Evolutionary conservation across 345 rosid genomes (phyloP).

Genomic region (Eucalyptus sideroxylon): DNA sequence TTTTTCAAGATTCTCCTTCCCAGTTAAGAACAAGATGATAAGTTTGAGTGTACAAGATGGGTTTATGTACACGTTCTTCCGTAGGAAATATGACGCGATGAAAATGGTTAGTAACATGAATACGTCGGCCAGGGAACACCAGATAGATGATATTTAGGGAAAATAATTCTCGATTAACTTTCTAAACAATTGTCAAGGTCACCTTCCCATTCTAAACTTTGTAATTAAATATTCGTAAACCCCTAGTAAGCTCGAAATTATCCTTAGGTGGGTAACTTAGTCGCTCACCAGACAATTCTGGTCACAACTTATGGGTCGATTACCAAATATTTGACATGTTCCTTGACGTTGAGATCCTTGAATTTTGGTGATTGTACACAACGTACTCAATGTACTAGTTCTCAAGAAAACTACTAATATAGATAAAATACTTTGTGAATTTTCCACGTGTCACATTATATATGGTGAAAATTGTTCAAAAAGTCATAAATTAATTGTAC

Average conservation of each 20-base stretch:
- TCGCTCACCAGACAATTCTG: not conserved
- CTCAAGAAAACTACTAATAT: not conserved
- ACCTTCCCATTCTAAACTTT: not conserved
- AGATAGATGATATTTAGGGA: not conserved
- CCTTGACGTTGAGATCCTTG: not conserved
- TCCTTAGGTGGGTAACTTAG: not conserved
- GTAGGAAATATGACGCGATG: not conserved
- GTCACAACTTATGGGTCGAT: not conserved
- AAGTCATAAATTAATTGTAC: no score
- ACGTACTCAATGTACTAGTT: not conserved
- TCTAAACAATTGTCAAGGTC: not conserved
- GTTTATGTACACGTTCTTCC: not conserved
- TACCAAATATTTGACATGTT: not conserved
- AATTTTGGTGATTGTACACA: not conserved
- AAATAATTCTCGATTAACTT: not conserved
- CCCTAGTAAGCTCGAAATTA: not conserved
- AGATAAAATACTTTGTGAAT: not conserved
- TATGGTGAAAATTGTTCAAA: not conserved
- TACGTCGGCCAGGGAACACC: not conserved
- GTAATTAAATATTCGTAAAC: not conserved
- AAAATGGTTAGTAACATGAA: not conserved
- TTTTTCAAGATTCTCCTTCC: not conserved
- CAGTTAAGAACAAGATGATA: not conserved
- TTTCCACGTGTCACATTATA: not conserved
- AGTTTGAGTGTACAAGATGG: not conserved